Evolutionary conservation across 257 asterid species (phyloP), one percentile per base, ranked within the genome.

Genomic region (Plantago elongata): DNA sequence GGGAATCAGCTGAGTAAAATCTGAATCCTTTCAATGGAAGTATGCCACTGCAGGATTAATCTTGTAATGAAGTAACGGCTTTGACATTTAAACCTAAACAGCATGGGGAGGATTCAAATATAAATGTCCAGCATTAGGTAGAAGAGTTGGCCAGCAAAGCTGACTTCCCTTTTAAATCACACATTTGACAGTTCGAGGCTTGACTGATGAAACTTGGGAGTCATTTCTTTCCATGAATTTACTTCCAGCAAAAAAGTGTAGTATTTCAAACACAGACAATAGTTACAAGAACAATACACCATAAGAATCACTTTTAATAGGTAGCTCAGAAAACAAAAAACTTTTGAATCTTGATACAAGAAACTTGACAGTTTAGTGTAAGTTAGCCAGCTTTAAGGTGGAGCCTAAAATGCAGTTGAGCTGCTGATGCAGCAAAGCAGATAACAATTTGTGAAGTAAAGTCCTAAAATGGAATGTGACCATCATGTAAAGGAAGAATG

Each of bases 361-460:
- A 50, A 50, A 11, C 15, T 7, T 50, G 55, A 49, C 30, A 50
- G 9, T 7, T 16, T 49, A 52, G 43, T 62, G 61, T 34, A 54
- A 10, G 18, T 49, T 61, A 27, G 48, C 42, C 66, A 67, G 54
- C 62, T 50, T 61, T 57, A 64, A 61, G 52, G 57, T 38, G 59
- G 49, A 54, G 37, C 40, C 70, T 29, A 50, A 27, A 13, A 14
- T 15, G 8, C 11, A 27, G 22, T 14, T 7, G 55, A 5, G 12
- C 16, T 59, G 12, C 16, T 54, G 57, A 57, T 62, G 65, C 54
- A 71, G 51, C 29, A 64, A 68, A 66, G 37, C 51, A 59, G 29
- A 55, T 13, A 59, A 49, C 48, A 12, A 38, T 48, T 48, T n/a
- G 9, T 16, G 14, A 40, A 67, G 30, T 49, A 30, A 58, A 57